Evolutionary conservation across 1,139 yeast genomes (phyloP), one percentile per base, ranked within the genome.

Genomic region (Casaregolazyma lundiana): DNA sequence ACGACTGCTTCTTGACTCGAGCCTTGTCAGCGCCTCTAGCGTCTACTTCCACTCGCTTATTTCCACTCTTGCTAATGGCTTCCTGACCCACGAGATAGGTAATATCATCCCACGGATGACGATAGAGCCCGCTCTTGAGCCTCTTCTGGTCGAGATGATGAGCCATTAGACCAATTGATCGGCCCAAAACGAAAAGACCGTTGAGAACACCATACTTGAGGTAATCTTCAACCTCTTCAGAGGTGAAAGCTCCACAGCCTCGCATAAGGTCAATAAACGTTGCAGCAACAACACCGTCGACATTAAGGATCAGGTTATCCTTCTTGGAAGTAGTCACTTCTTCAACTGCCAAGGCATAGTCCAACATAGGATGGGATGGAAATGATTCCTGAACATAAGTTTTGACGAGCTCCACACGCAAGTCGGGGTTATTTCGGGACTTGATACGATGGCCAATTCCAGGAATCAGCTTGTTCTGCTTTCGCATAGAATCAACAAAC

Each of bases 21-120:
- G 65, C 65, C 57, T 60, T 60, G 51, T 65, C 59, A 38, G 58
- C 63, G 32, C 59, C 62, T 55, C 60, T 58, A 52, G 68, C 66
- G 43, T 63, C 67, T 39, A 64, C 66, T 50, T 63, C 67, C 22
- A 64, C 68, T 35, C 68, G 63, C 57, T 62, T 63, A 54, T 48
- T 55, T 38, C 55, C 44, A 19, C 57, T 49, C 45, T 51, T 55
- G 32, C 32, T 26, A 43, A 64, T 61, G 41, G 66, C 65, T 44
- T 66, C 66, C 55, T 63, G 64, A 45, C 68, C 69, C 43, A 68
- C 68, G 43, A 69, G 56, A 55, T 71, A 71, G 48, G 73, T 69
- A 55, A 71, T 70, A 50, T 71, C 75, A 50, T 71, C 76, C 75
- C 75, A 71, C 22, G 75, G 74, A 55, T 71, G 75, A 51, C 75